Conservation (phyloP, 495 filamentous ascomycete genomes). For the Penicillium crystallinum region DNA sequence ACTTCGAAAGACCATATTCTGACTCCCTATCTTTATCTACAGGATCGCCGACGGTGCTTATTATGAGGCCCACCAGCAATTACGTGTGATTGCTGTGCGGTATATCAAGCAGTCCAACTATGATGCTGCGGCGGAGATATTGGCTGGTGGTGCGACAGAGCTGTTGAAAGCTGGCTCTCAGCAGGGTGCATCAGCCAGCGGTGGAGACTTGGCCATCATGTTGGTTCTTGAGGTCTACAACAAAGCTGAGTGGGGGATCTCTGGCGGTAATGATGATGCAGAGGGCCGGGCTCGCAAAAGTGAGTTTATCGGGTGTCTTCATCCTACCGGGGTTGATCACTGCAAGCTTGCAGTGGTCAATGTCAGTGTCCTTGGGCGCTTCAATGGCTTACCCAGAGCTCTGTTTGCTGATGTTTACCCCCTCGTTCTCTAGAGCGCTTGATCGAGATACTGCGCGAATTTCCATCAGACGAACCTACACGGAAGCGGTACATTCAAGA, state of each 20-base stretch:
- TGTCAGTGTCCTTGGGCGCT: background rate
- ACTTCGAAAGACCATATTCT: slow-evolving; percentile 1
- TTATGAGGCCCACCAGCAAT: slow-evolving; percentile 98
- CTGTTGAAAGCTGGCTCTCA: slow-evolving; percentile 73
- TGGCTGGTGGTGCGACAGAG: slow-evolving; percentile 76
- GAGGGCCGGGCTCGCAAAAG: slow-evolving; percentile 40
- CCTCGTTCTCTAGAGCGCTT: slow-evolving; percentile 40
- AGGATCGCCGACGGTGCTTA: slow-evolving; percentile 89
- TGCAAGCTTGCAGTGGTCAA: background rate
- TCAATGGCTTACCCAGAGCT: background rate
- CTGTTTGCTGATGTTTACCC: background rate
- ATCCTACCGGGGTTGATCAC: background rate
- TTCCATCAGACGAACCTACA: slow-evolving; percentile 77
- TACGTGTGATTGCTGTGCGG: slow-evolving; percentile 85
- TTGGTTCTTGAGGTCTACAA: slow-evolving; percentile 84
- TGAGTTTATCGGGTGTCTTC: slow-evolving; percentile 18
- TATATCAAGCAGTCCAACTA: slow-evolving; percentile 85
- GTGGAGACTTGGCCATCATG: slow-evolving; percentile 81
- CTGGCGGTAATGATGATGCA: slow-evolving; percentile 48
- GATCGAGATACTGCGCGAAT: slow-evolving; percentile 64
- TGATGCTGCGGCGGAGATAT: slow-evolving; percentile 75
- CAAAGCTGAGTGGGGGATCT: slow-evolving; percentile 70
- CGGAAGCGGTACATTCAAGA: slow-evolving; percentile 88
- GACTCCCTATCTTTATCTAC: slow-evolving; percentile 12
- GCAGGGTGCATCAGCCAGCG: slow-evolving; percentile 73